Evolutionary conservation across 352 stramenopile species (phyloP), one percentile per base, ranked within the genome.

Genomic region (Globisporangium heterothallicum): DNA sequence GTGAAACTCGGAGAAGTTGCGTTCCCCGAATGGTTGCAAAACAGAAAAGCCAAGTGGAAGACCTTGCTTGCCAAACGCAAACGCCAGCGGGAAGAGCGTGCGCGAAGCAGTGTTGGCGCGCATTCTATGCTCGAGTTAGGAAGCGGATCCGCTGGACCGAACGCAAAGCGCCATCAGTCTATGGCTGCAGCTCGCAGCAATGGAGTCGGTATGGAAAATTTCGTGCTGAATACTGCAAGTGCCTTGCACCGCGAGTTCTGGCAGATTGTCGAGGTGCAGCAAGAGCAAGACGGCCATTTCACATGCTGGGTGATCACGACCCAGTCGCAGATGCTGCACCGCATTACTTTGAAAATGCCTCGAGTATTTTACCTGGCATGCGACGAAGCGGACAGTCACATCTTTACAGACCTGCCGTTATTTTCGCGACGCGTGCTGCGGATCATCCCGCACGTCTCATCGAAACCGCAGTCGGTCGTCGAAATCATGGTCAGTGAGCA

Each of bases 251-350:
- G 72, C 5, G 76, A 92, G 40, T 70, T 76, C 24, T 92, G 81
- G 81, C 78, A 92, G 41, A 83, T 92, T 57, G 69, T 92, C 38
- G 81, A 92, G 56, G 80, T 92, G 49, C 74, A 86, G 52, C 77
- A 78, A 40, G 79, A 90, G n/a, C 63, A 72, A 41, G 66, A 68
- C 36, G 95, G 95, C 27, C 75, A 87, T 12, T 97, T 98, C 51
- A 86, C 89, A 22, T 81, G 97, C n/a, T 99, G 93, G 88, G 91
- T 97, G n/a, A 86, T 99, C 62, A 96, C 97, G 22, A 74, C 61
- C 7, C 68, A 86, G 14, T 84, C 78, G 14, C 78, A 84, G 36
- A 70, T 86, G 61, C 68, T 89, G 2, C 75, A 89, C 50, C 73
- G 78, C 32, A 82, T 89, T 49, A 86, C 78, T 13, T 40, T 89